Conservation (phyloP, 768 basidiomycete genomes). For the Gautieria morchelliformis region DNA sequence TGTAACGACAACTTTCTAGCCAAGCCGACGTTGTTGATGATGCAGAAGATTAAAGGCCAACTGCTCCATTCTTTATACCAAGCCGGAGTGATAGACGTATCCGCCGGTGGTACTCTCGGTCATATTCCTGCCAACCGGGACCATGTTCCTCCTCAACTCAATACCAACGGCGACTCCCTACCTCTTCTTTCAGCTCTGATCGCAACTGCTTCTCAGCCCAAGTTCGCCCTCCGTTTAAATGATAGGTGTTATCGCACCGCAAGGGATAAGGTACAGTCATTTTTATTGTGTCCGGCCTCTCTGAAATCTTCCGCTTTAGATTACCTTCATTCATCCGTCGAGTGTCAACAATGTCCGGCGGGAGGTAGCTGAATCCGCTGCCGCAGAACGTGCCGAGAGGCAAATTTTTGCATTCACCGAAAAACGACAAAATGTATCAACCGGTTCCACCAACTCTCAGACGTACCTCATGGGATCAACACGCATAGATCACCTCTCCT, state of each 20-base stretch:
- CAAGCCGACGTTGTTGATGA: constrained; percentile 72
- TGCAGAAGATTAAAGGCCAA: constrained; percentile 73
- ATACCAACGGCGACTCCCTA: constrained; percentile 59
- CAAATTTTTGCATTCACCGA: constrained; percentile 77
- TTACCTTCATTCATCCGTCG: constrained; percentile 70
- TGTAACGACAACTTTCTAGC: constrained; percentile 80
- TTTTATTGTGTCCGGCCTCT: not conserved
- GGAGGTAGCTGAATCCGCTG: constrained; percentile 25
- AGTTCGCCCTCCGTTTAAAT: constrained; percentile 73
- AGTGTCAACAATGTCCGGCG: constrained; percentile 76
- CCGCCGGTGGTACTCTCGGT: constrained; percentile 47
- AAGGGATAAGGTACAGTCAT: constrained; percentile 63
- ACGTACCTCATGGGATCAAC: constrained; percentile 76
- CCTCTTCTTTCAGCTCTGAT: constrained; percentile 79
- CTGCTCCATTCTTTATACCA: constrained; percentile 67
- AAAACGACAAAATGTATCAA: constrained; percentile 69
- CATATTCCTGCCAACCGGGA: constrained; percentile 21
- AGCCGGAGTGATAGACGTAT: constrained; percentile 74
- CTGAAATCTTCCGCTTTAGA: constrained; percentile 29
- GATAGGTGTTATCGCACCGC: constrained; percentile 63
- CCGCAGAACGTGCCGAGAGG: constrained; percentile 38
- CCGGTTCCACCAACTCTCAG: constrained; percentile 35
- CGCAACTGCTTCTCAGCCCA: constrained; percentile 79
- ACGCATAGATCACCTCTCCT: constrained; percentile 78
- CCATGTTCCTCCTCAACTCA: constrained; percentile 56